Evolutionary conservation across 495 filamentous ascomycete genomes (phyloP).

Genomic region (Xylaria intraflava): DNA sequence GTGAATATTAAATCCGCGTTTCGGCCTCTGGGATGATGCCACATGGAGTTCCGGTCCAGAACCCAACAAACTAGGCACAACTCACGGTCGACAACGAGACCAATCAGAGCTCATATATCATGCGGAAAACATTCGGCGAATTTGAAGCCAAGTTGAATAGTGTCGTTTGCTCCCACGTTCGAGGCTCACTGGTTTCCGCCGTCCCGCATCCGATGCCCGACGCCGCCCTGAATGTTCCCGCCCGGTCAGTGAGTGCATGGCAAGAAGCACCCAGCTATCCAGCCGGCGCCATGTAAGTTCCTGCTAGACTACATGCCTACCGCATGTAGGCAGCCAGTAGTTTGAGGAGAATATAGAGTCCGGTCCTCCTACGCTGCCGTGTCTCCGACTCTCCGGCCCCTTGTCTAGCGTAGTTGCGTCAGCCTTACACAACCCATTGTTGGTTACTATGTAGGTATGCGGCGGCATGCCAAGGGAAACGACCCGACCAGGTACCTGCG

Average conservation of each 20-base stretch:
- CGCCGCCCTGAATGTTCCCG: neutral
- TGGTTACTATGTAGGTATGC: neutral
- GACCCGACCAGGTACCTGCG: too few species aligned
- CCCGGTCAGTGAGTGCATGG: too few species aligned
- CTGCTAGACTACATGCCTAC: too few species aligned
- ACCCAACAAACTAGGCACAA: conserved; percentile 24
- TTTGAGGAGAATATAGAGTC: too few species aligned
- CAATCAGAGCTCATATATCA: neutral
- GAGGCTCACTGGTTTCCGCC: neutral
- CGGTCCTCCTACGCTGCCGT: neutral
- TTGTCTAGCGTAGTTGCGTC: neutral
- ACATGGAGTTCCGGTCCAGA: conserved; percentile 32
- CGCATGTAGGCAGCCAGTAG: too few species aligned
- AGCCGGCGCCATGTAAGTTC: too few species aligned
- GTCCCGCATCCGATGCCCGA: neutral
- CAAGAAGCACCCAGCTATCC: too few species aligned
- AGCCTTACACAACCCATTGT: neutral
- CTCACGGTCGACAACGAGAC: neutral
- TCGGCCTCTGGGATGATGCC: neutral
- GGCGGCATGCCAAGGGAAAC: too few species aligned
- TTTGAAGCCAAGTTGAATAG: neutral
- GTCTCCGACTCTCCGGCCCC: neutral
- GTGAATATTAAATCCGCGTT: neutral
- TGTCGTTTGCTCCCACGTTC: neutral
- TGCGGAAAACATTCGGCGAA: neutral